Conservation (phyloP, 1,284 basidiomycete genomes). For the Pisolithus thermaeus region DNA sequence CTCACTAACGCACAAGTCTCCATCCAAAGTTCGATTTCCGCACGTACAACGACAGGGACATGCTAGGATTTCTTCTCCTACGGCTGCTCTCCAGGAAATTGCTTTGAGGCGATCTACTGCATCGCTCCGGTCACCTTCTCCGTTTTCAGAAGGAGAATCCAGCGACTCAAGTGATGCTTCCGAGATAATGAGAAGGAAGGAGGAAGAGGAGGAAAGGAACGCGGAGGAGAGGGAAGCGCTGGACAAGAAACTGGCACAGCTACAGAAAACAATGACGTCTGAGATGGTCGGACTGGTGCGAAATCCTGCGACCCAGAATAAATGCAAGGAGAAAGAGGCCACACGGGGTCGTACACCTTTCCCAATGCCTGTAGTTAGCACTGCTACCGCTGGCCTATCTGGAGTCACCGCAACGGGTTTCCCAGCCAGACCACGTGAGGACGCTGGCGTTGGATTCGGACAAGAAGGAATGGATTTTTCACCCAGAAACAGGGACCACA, state of each 20-base stretch:
- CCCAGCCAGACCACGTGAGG: constrained; percentile 15
- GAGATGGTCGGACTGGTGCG: constrained; percentile 67
- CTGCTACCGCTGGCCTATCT: constrained; percentile 34
- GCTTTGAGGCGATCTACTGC: constrained; percentile 13
- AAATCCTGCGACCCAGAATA: constrained; percentile 28
- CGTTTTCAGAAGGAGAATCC: constrained; percentile 37
- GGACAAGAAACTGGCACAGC: constrained; percentile 56
- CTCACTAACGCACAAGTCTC: constrained; percentile 48
- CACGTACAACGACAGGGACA: constrained; percentile 8
- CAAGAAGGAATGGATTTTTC: constrained; percentile 18
- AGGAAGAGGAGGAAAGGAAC: constrained; percentile 58
- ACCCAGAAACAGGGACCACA: constrained; percentile 32
- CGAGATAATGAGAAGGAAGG: constrained; percentile 52
- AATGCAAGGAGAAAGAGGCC: constrained; percentile 16
- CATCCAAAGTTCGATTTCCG: constrained; percentile 18
- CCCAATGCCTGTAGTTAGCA: constrained; percentile 14
- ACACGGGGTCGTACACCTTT: constrained; percentile 40
- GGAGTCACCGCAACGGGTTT: constrained; percentile 8
- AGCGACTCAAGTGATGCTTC: constrained; percentile 45
- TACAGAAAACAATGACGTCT: constrained; percentile 66
- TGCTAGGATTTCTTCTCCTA: constrained; percentile 58
- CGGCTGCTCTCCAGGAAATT: constrained; percentile 52
- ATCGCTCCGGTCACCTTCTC: constrained; percentile 37
- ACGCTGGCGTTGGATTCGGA: constrained; percentile 30
- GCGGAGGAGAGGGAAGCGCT: constrained; percentile 65